Evolutionary conservation across 1,139 yeast species (phyloP), one percentile per base, ranked within the genome.

Genomic region (Yamadazyma diddensiae): DNA sequence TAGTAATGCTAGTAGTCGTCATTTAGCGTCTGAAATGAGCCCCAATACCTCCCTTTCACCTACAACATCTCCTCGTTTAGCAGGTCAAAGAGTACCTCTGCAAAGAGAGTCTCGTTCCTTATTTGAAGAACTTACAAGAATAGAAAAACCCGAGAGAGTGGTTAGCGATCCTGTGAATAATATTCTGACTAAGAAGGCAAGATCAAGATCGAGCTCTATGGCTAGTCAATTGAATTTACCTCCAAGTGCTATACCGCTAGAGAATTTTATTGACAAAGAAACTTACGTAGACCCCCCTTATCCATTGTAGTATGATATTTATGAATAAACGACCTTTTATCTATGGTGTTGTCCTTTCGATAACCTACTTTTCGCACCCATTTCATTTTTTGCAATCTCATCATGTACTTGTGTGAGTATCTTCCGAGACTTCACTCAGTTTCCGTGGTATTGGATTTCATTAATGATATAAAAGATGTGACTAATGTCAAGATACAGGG

Each of bases 401-500:
- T 22, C 11, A 64, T 64, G 70, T 63, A 59, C 36, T 46, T 50
- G 27, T 45, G 62, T n/a, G 74, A 68, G 39, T 55, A 55, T 35
- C 52, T 68, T n/a, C 70, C 73, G 8, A 52, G 73, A 34, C 43
- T 68, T 15, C 52, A 53, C 25, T 45, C 58, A 20, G 43, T 66
- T n/a, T 49, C 69, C 3, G 50, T 59, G 12, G 47, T 53, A 2
- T 20, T 57, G 3, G 63, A 59, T 24, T 53, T 47, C 28, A 37
- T 41, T 5, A 43, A 39, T 8, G 36, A 45, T 4, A 28, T 39
- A 3, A 35, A 28, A 11, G 39, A 36, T n/a, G 36, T 49, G 4
- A 28, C 30, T 7, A 29, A 11, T 39, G 31, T 40, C 2, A 18
- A 28, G 3, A 15, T 34, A 3, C 23, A 33, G n/a, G 33, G 35